phyloP scores from a whole-genome alignment of 2,329 filamentous ascomycete species.

The Ceratocystis diversiconidia region DNA sequence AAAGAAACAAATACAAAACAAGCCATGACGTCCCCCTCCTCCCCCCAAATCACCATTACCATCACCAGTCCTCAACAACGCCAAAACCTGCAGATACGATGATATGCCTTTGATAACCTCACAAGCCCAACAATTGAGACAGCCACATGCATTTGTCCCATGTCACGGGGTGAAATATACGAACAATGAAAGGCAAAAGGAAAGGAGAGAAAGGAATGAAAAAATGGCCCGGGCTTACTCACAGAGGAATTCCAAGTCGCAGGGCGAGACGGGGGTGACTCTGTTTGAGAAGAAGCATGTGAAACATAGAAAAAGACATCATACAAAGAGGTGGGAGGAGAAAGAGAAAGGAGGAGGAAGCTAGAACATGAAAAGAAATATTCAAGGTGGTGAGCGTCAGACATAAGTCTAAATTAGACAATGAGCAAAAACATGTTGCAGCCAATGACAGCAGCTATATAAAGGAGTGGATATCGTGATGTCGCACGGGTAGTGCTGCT shows the following conservation, averaged over 20 bases:
- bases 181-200: not conserved
- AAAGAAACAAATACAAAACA: not conserved
- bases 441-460: not conserved
- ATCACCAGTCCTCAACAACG: not conserved
- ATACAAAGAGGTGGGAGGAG: not conserved
- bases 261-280: not conserved
- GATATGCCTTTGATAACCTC: not conserved
- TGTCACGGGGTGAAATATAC: not conserved
- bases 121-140: not conserved
- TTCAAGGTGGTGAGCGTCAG: not conserved
- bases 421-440: not conserved
- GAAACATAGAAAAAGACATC: conserved; percentile 1
- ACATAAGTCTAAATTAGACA: not conserved
- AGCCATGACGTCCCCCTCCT: not conserved
- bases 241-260: not conserved
- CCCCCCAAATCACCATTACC: not conserved
- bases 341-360: conserved; percentile 1
- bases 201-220: not conserved
- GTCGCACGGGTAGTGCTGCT: not conserved
- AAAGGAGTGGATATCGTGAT: conserved; percentile 5
- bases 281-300: not conserved
- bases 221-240: not conserved
- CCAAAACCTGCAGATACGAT: not conserved
- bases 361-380: not conserved
- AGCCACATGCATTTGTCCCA: not conserved